Base-by-base conservation (phyloP, 23 red algal species). In the Gracilariopsis chorda region DNA sequence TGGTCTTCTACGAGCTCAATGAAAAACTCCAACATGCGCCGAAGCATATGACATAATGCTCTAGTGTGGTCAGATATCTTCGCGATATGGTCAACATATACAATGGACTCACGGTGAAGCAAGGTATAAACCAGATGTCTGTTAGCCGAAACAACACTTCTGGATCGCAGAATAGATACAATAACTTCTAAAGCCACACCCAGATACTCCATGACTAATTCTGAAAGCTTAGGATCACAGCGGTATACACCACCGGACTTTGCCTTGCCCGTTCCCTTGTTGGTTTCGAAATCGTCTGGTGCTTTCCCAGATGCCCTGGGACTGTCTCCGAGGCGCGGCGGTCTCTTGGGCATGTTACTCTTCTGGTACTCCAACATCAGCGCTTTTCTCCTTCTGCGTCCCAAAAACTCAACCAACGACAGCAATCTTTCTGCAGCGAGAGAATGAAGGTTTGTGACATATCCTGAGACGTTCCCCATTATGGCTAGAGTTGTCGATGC, bases 391-490 rank as follows among this genome's bases (percentile, higher is more conserved):
- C 84, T 40, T 39, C 84, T 40, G 6, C 84, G 46, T 9, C 64
- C 84, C 3, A 88, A 35, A 43, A 88, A 88, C 24, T 88, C 84
- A 44, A 88, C 65, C 48, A 88, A 49, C 10, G 84, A 88, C 42
- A 88, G 1, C 3, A 88, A 49, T 34, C 84, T 52, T n/a, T 88
- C 84, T 25, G 84, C 84, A 36, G 56, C 63, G 39, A 88, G 55
- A 6, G 84, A 61, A 77, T 88, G 84, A 14, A 88, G 30, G 56
- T 88, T 88, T 37, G 84, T 88, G 3, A 77, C 84, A 65, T 88
- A 21, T 74, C 64, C 84, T 57, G 84, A 75, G 23, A 88, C 70
- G 27, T 88, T 88, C 4, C 51, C 70, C 84, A 88, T 88, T 39
- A 88, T 46, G n/a, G 41, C 84, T 6, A 88, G 65, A 35, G 46